phyloP scores from a whole-genome alignment of 345 rosid genomes.

The Lagerstroemia speciosa region DNA sequence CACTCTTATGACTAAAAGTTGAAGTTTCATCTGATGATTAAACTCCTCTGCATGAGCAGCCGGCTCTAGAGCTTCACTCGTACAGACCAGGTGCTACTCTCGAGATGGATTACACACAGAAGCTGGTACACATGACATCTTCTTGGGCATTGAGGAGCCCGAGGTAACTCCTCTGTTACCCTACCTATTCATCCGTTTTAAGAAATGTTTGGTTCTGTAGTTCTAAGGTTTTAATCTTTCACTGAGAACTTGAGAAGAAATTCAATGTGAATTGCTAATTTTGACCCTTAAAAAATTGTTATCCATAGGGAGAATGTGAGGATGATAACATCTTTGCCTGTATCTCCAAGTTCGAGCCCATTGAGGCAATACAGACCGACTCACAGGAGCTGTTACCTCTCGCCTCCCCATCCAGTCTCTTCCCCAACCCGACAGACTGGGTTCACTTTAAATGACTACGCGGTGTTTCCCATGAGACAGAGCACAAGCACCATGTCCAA shows the following conservation, averaged over 20 bases:
- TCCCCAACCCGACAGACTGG: conserved; percentile 40
- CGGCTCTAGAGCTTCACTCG: conserved; percentile 49
- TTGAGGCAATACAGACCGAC: conserved; percentile 54
- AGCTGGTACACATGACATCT: conserved; percentile 22
- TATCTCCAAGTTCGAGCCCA: conserved; percentile 90
- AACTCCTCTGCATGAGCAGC: conserved; percentile 35
- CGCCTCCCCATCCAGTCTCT: conserved; percentile 70
- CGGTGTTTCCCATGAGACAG: conserved; percentile 28
- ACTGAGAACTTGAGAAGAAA: not conserved
- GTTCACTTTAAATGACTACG: conserved; percentile 43
- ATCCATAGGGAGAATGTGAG: conserved; percentile 52
- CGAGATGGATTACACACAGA: conserved; percentile 42
- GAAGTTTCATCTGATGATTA: not conserved
- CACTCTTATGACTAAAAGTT: not conserved
- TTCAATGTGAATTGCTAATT: not conserved
- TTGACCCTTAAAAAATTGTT: not conserved
- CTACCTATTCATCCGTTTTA: not conserved
- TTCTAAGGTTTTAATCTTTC: too few species aligned
- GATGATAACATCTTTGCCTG: conserved; percentile 72
- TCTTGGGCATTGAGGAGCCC: conserved; percentile 42
- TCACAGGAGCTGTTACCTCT: conserved; percentile 55
- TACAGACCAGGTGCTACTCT: conserved; percentile 29
- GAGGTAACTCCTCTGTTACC: conserved; percentile 31
- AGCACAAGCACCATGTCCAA: not conserved
- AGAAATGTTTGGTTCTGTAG: not conserved